Evolutionary conservation across 139 green algal genomes (phyloP), one percentile per base, ranked within the genome.

Genomic region (Edaphochlamys debaryana): DNA sequence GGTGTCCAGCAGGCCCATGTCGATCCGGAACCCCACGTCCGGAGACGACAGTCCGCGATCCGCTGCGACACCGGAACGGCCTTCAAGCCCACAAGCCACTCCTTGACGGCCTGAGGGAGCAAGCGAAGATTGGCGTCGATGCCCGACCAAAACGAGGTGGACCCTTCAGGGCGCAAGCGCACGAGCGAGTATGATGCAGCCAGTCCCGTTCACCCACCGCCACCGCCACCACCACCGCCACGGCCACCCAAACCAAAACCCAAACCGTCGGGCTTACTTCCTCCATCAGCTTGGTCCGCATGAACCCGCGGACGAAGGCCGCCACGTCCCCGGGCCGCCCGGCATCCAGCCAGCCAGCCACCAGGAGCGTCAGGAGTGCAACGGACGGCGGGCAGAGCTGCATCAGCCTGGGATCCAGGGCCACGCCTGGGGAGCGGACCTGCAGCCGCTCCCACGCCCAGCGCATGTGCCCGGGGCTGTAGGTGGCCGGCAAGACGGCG

Each of bases 271-370:
- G n/a, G 9, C 50, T 50, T 23, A 78, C 69, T 45, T 78, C 69
- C 4, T 64, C 45, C 2, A 78, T 48, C 45, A 78, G 45, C 69
- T 78, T 64, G 69, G 45, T 42, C 69, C 13, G 32, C 42, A 63
- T 62, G 69, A 77, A 67, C 27, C 25, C 50, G 20, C 32, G 50
- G 34, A 79, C 71, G 52, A 52, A 79, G 50, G 50, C 71, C 71
- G 50, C 50, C 71, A 67, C 71, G 40, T 78, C 69, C 5, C 17
- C n/a, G 45, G 69, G 69, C 19, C 2, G 13, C 40, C 41, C 69
- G 41, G 4, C 29, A 11, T 40, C 15, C 9, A 74, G 9, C 68
- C 68, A 74, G 34, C 2, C 9, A 27, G 4, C 6, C 68, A 74
- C 68, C 41, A 74, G 41, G 68, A 58, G 41, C 40, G 27, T 60